Percentiles rank a stretch among this genome's conserved stretches.
phyloP scores from a whole-genome alignment of 2,329 filamentous ascomycete genomes.

The Talaromyces marneffei region DNA sequence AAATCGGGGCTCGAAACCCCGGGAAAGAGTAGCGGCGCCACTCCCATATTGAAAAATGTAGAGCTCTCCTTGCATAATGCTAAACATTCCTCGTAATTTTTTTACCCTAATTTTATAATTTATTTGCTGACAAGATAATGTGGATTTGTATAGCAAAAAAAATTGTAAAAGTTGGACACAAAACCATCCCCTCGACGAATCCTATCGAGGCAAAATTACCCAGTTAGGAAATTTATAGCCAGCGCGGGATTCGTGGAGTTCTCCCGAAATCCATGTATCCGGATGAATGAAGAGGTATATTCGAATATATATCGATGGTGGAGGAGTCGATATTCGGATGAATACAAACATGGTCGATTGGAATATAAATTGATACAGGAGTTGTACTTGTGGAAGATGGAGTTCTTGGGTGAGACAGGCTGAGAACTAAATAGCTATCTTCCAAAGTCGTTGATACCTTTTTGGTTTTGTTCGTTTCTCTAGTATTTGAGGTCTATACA shows the following conservation, averaged over 20 bases:
- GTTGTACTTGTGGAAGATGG: neutral
- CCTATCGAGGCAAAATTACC: neutral
- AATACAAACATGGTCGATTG: neutral
- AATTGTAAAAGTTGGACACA: neutral
- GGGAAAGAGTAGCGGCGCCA: no score
- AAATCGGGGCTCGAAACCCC: no score
- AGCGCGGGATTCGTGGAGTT: neutral
- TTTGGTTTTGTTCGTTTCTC: no score
- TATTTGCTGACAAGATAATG: no score
- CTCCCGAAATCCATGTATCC: neutral
- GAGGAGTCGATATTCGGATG: neutral
- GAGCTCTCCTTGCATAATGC: no score
- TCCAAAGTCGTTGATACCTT: no score
- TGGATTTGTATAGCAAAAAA: no score
- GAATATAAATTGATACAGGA: neutral
- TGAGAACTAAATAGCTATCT: neutral
- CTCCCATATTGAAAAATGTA: no score
- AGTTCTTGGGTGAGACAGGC: neutral
- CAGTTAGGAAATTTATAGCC: neutral
- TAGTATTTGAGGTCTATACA: neutral
- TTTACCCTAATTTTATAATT: no score
- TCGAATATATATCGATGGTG: neutral
- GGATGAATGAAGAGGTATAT: neutral
- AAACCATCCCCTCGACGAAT: neutral
- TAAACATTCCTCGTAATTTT: no score